These are phyloP conservation scores for Daedaleopsis nitida DNA, from an alignment of 768 basidiomycete genomes.

Conservation along the genomic window DNA sequence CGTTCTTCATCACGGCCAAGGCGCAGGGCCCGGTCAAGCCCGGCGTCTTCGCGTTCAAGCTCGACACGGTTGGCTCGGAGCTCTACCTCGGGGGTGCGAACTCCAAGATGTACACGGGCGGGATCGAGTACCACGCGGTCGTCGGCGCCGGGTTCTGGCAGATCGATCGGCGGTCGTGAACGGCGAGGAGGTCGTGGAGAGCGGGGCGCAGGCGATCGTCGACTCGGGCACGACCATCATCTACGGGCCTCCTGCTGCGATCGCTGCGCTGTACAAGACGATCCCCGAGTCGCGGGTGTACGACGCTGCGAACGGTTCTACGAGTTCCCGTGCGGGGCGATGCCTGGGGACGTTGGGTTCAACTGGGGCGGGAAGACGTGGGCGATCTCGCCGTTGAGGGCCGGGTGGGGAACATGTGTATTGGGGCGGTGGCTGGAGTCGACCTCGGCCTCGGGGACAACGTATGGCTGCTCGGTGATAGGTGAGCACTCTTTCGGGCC, in stretches of 20 bases:
- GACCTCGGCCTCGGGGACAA: conserved; percentile 31
- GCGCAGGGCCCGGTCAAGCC: conserved; percentile 6
- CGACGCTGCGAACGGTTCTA: conserved; percentile 28
- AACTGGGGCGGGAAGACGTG: conserved; percentile 35
- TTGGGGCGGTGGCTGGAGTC: conserved; percentile 32
- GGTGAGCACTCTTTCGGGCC: conserved; percentile 1
- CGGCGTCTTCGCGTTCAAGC: conserved; percentile 24
- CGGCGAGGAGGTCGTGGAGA: conserved; percentile 20
- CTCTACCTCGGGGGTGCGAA: conserved; percentile 26
- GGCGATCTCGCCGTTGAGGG: conserved; percentile 32
- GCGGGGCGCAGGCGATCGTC: conserved; percentile 30
- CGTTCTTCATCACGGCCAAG: conserved; percentile 32
- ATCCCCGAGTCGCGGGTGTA: conserved; percentile 25
- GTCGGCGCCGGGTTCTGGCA: conserved; percentile 31
- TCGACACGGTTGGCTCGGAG: conserved; percentile 23
- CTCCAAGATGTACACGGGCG: conserved; percentile 17
- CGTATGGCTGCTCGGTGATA: conserved; percentile 36
- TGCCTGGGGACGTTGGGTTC: conserved; percentile 26
- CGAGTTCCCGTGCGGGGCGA: conserved; percentile 29
- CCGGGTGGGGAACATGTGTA: conserved; percentile 21
- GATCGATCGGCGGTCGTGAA: conserved; percentile 21
- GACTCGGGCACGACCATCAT: conserved; percentile 33
- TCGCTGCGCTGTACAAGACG: conserved; percentile 23
- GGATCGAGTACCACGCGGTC: conserved; percentile 23
- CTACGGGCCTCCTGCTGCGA: conserved; percentile 27